Base-by-base conservation (phyloP, 192 early-diverging fungal genomes). In the Backusella morwellensis region DNA sequence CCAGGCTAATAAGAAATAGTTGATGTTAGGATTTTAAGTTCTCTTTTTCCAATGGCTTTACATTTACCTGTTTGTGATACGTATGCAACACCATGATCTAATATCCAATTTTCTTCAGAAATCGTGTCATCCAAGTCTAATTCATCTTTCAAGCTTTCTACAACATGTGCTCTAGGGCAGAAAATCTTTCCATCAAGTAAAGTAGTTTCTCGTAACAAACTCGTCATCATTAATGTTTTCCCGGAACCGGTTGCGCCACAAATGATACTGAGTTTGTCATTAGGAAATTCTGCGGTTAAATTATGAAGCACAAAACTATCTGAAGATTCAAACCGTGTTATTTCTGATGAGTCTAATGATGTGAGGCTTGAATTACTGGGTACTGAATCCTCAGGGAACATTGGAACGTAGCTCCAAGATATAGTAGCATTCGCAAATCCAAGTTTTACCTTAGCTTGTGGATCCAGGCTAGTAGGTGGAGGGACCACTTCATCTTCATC, bases 241-340 rank as follows among this genome's bases (percentile, higher is more conserved):
- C 97, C 97, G 6, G 91, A 86, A 7, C 93, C 96, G 12, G 95
- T 97, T 11, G 93, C 76, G 23, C 97, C 97, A 54, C 88, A 89
- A 35, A 89, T 69, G 42, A 89, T 67, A 63, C 86, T 87, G 11
- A 89, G 76, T 75, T 89, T 81, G 35, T 78, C 82, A 35, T 83
- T 70, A 23, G 88, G 88, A 68, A 89, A 89, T n/a, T 82, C 77
- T 44, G 87, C 59, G 2, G 77, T 80, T 4, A 86, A 63, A 66
- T 81, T 66, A 35, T 82, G 87, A 21, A 89, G 75, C 26, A 79
- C 78, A 68, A 88, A 88, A 2, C 78, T 80, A 29, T 83, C 75
- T 17, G 41, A 32, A 4, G 41, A 67, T 47, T 68, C 72, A 4
- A 72, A 29, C 6, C 11, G 75, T 77, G 67, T 74, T 75, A 8